Conservation (phyloP, 2,329 filamentous ascomycete species). For the Xylaria sp. region DNA sequence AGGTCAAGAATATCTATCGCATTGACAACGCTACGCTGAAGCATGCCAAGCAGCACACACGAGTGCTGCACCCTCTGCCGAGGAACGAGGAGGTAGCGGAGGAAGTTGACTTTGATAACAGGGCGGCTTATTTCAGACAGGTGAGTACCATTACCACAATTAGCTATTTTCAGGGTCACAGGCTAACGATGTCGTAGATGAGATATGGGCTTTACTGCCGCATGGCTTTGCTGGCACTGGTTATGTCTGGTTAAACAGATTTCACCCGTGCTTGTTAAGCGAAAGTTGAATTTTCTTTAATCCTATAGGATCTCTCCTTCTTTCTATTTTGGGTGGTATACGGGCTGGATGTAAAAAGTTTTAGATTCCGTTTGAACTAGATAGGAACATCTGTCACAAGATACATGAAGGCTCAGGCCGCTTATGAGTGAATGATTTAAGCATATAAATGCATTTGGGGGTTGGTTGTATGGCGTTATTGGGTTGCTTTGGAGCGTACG, state of each 20-base stretch:
- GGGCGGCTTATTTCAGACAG: constrained; percentile 99
- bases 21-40: constrained; percentile 92
- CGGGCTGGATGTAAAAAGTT: constrained; percentile 39
- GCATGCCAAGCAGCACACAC: constrained; percentile 90
- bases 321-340: constrained; percentile 18
- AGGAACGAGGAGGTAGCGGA: constrained; percentile 92
- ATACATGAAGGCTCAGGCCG: constrained; percentile 47
- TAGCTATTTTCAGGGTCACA: background rate
- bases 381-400: constrained; percentile 48
- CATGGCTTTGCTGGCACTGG: constrained; percentile 95
- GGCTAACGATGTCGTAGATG: constrained; percentile 75
- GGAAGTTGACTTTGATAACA: constrained; percentile 97
- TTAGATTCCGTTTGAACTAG: constrained; percentile 44
- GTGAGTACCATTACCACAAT: constrained; percentile 67
- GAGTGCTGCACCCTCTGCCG: constrained; percentile 95
- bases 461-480: constrained; percentile 34
- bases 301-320: background rate
- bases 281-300: constrained; percentile 8
- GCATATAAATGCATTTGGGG: constrained; percentile 36
- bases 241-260: constrained; percentile 70
- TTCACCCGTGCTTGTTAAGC: background rate
- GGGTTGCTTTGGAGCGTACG: constrained; percentile 34
- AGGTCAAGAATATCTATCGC: constrained; percentile 87
- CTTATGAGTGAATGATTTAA: constrained; percentile 51
- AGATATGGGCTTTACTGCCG: constrained; percentile 96